Base-by-base conservation (phyloP, 495 filamentous ascomycete genomes). In the Aspergillus cavernicola region DNA sequence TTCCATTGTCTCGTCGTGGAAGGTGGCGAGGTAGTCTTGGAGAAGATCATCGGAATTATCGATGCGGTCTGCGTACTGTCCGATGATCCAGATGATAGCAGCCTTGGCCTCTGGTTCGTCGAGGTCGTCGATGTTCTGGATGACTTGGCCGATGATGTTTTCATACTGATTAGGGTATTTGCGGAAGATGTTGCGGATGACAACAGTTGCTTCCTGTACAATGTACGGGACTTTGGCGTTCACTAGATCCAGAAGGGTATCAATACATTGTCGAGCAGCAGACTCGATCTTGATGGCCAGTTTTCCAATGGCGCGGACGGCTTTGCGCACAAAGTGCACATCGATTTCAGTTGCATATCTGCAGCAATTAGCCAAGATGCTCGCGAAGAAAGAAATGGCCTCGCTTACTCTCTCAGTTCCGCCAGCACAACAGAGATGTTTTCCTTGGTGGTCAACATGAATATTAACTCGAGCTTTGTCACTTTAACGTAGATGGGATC, bases 401-500 rank as follows among this genome's bases (percentile, higher is more conserved):
- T 9, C 4, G 18, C 80, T 60, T 69, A 96, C 82, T 99, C 93
- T 65, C 91, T 81, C 22, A 99, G 72, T 65, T 99, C 93, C 28
- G 95, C 93, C 42, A 99, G 68, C 2, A 99, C 95, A 60, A 97
- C 89, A 28, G 89, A 85, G 56, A 99, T 97, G 67, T 99, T 99
- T 56, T 88, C 88, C 67, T 97, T 91, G 19, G 85, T 95, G 11
- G 93, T 95, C 45, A 99, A 80, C 93, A 97, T 99, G 74, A 97
- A 97, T 62, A 99, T 97, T 52, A 99, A 78, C 67, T 99, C 93
- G 44, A 99, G 80, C 69, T 99, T 99, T 11, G 95, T 97, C 58
- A 99, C 93, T 70, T 99, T 99, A 73, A 99, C 93, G 63, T 99
- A 99, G 50, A 97, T 97, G 0, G 95, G 93, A 63, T 99, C 93